Evolutionary conservation across 192 early-diverging fungal genomes (phyloP), one percentile per base, ranked within the genome.

Genomic region (Coemansia sp.): DNA sequence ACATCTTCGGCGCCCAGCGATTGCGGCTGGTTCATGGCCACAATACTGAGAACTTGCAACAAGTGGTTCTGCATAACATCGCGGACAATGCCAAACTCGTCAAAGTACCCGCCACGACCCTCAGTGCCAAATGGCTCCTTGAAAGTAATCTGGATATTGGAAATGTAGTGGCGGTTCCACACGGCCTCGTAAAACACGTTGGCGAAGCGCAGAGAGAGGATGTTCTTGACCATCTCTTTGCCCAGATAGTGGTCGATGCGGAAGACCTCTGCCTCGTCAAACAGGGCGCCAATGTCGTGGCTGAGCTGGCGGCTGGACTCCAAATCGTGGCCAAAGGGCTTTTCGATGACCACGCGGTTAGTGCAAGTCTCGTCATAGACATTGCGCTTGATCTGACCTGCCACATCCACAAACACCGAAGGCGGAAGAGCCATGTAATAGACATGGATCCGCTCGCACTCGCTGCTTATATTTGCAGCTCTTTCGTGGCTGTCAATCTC

Each of bases 201-300:
- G 35, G 92, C 93, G 72, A 98, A 96, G 39, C 96, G 88, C 62
- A 98, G 70, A 9, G 92, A 88, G 87, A 96, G 91, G 63, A 98
- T 78, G 78, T 96, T 96, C 79, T 98, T 98, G 73, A 98, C 95
- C 96, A 98, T 98, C 71, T 98, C 96, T 75, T 98, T 98, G 69
- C 96, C 96, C 28, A 98, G 89, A 71, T 98, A 98, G 77, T 98
- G 96, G 75, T 98, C 96, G 72, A 98, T 98, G 61, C 96, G 91
- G 87, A 95, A 96, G 46, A 96, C 91, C 91, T 96, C 95, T 9
- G 92, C 85, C 71, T 98, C 95, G 10, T 82, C 77, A 85, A 93
- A 98, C 59, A 92, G 77, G 17, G 86, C 80, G 37, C 89, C 88
- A 38, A 98, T 78, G 6, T 89, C 87, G 14, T 67, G 67, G 38